phyloP scores from a whole-genome alignment of 2,329 filamentous ascomycete genomes.

The Monosporascus sp. region DNA sequence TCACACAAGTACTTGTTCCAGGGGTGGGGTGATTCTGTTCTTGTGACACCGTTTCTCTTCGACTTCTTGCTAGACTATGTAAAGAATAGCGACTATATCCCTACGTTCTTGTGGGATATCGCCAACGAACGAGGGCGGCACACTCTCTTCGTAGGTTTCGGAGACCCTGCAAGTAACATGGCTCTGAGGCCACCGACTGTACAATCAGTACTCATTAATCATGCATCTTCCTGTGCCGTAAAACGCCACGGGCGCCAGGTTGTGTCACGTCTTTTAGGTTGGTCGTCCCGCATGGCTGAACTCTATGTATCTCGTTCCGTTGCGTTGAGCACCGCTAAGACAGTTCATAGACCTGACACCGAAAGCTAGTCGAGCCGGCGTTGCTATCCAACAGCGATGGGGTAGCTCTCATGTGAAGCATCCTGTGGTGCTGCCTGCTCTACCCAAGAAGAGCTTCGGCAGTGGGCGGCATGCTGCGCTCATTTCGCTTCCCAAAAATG shows the following conservation, averaged over 20 bases:
- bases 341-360: constrained; percentile 18
- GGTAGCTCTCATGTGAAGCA: constrained; percentile 22
- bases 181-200: constrained; percentile 21
- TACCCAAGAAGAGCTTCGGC: constrained; percentile 16
- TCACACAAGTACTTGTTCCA: background rate
- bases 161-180: constrained; percentile 18
- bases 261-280: constrained; percentile 24
- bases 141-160: constrained; percentile 3
- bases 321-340: constrained; percentile 19
- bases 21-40: background rate
- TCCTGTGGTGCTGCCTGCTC: constrained; percentile 21
- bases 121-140: background rate
- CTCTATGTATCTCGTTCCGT: constrained; percentile 3
- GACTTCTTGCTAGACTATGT: background rate
- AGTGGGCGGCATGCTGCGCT: constrained; percentile 11
- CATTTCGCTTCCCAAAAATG: constrained; percentile 18
- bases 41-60: background rate
- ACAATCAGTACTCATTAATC: constrained; percentile 24
- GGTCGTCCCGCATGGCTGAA: constrained; percentile 9
- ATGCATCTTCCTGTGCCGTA: constrained; percentile 19
- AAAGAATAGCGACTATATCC: background rate
- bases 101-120: background rate
- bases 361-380: constrained; percentile 9
- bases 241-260: constrained; percentile 18
- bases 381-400: constrained; percentile 19